Base-by-base conservation (phyloP, 2,329 filamentous ascomycete genomes). In the Cladophialophora carrionii region DNA sequence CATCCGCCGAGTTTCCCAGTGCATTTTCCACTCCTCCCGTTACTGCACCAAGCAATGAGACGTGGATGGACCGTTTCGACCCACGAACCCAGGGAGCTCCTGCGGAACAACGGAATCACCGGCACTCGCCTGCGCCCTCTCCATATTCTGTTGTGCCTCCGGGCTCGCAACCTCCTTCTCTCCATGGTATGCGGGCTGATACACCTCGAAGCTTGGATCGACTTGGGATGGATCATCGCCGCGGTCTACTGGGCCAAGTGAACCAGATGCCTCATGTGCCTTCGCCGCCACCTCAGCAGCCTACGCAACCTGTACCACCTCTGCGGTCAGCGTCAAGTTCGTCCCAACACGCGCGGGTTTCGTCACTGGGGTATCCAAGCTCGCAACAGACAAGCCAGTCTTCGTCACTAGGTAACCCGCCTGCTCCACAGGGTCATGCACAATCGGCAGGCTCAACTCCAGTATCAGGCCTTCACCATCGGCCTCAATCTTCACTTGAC, bases 41-140 rank as follows among this genome's bases (percentile, higher is more conserved):
- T 10, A 60, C 60, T 24, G 59, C 57, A 22, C 67, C 68, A 8
- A 62, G 63, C 22, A 65, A 65, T 17, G 70, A 71, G 20, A 49
- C 63, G 8, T 72, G 70, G 70, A 65, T 72, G 62, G 69, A 68
- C 34, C 63, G 66, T n/a, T 72, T 68, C 57, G 70, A 72, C 58
- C 70, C 70, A 6, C 61, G 66, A 14, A 53, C 54, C 4, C 69
- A 70, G 52, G 62, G 59, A 55, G 61, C 31, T 22, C 63, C 59
- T 37, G 31, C 24, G 46, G 68, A 70, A 34, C 66, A 67, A 29
- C 66, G 68, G 24, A 63, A 20, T 49, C 64, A 62, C 31, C 68
- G 68, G 59, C 70, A 70, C 24, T 72, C 70, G 22, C 70, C 70
- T 26, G 62, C 53, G n/a, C 63, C 65, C 24, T 59, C 56, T n/a